A percentile compares a stretch with the other conserved stretches of the same genome.
phyloP scores from a whole-genome alignment of 768 basidiomycete species.

The Termitomyces sp. region DNA sequence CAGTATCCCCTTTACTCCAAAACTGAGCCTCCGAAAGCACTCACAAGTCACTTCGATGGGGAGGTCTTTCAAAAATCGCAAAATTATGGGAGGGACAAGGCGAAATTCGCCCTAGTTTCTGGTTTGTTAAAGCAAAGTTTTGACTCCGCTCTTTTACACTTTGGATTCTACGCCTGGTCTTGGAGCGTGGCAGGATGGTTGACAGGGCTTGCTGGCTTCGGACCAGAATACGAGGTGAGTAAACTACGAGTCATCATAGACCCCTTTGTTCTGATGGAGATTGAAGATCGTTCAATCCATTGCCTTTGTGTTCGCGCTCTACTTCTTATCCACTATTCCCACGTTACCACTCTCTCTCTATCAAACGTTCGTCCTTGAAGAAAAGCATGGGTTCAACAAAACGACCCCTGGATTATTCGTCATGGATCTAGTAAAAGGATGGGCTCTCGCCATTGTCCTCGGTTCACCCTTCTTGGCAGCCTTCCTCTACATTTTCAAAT shows the following conservation, averaged over 20 bases:
- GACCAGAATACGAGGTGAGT: conserved; percentile 69
- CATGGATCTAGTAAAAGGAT: conserved; percentile 77
- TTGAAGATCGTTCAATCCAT: conserved; percentile 81
- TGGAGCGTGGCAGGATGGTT: conserved; percentile 65
- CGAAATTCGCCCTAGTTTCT: conserved; percentile 72
- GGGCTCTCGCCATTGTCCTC: conserved; percentile 64
- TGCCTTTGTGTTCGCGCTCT: conserved; percentile 66
- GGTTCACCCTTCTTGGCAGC: conserved; percentile 84
- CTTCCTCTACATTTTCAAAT: conserved; percentile 87
- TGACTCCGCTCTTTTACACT: conserved; percentile 68
- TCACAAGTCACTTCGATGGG: conserved; percentile 63
- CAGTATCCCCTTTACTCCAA: conserved; percentile 87
- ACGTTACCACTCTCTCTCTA: conserved; percentile 77
- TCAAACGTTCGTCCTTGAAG: conserved; percentile 90
- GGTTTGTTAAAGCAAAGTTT: conserved; percentile 71
- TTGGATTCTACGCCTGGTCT: conserved; percentile 78
- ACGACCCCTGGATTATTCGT: conserved; percentile 75
- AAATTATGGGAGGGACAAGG: conserved; percentile 87
- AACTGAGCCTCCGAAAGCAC: conserved; percentile 62
- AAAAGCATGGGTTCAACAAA: conserved; percentile 97
- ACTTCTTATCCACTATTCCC: conserved; percentile 62
- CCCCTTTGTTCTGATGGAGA: neutral
- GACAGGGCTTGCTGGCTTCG: conserved; percentile 56
- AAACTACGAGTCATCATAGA: neutral
- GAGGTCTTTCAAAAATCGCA: conserved; percentile 88